phyloP scores from a whole-genome alignment of 2,329 filamentous ascomycete species.

The Aspergillus pseudotamarii region DNA sequence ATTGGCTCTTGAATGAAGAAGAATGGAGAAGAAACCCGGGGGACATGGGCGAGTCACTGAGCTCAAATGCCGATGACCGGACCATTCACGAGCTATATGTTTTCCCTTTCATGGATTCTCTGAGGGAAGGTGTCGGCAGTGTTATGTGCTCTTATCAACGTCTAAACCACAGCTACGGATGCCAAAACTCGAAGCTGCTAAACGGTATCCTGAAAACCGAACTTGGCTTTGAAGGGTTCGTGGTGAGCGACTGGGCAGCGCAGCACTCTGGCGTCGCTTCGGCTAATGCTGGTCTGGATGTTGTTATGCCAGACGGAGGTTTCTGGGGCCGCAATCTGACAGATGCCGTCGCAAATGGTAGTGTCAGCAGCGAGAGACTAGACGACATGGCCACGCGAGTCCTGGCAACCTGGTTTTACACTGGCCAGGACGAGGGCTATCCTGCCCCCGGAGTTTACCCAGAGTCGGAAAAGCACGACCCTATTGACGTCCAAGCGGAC shows the following conservation, averaged over 20 bases:
- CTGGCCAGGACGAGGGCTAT: not conserved
- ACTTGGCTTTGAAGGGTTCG: constrained; percentile 18
- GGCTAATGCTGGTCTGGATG: constrained; percentile 30
- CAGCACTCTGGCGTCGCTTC: constrained; percentile 52
- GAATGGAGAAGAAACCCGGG: not conserved
- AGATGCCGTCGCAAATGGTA: constrained; percentile 14
- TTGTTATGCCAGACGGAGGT: constrained; percentile 24
- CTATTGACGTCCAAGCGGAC: not conserved
- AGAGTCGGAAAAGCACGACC: not conserved
- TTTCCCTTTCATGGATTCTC: constrained; percentile 18
- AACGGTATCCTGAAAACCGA: constrained; percentile 16
- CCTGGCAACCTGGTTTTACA: constrained; percentile 14
- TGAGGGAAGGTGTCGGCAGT: constrained; percentile 15
- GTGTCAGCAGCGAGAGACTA: constrained; percentile 5
- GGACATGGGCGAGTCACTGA: not conserved
- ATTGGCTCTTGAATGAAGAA: constrained; percentile 7
- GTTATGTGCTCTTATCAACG: constrained; percentile 22
- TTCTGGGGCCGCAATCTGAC: constrained; percentile 5
- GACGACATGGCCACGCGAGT: constrained; percentile 20
- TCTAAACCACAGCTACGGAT: constrained; percentile 10
- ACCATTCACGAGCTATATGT: constrained; percentile 19
- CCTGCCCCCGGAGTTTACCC: not conserved
- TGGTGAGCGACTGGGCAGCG: constrained; percentile 16
- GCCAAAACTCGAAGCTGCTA: constrained; percentile 16
- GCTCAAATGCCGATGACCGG: constrained; percentile 18